Percentiles rank a stretch among this genome's conserved stretches.
phyloP scores from a whole-genome alignment of 2,329 filamentous ascomycete genomes.

The Fusarium bulbicola region DNA sequence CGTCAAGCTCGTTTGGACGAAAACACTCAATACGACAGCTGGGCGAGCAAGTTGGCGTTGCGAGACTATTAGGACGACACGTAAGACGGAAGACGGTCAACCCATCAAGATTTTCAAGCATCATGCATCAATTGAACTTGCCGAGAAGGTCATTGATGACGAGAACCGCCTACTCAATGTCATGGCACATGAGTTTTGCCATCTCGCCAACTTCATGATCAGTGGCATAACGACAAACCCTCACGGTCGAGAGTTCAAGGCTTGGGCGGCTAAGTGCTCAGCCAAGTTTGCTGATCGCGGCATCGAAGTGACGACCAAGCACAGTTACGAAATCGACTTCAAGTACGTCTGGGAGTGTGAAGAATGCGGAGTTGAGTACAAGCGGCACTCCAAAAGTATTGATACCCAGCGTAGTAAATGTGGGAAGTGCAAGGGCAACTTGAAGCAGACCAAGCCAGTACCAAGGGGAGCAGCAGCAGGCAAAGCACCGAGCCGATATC shows the following conservation, averaged over 20 bases:
- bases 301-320: conserved; percentile 87
- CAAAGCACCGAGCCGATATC: conserved; percentile 53
- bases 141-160: conserved; percentile 85
- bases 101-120: conserved; percentile 52
- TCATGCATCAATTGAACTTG: conserved; percentile 86
- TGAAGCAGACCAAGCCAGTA: conserved; percentile 82
- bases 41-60: conserved; percentile 78
- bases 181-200: conserved; percentile 96
- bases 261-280: conserved; percentile 70
- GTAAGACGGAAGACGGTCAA: conserved; percentile 37
- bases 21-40: conserved; percentile 81
- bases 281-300: conserved; percentile 67
- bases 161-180: conserved; percentile 84
- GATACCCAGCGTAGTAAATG: conserved; percentile 77
- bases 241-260: conserved; percentile 86
- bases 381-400: conserved; percentile 87
- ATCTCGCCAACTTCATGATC: conserved; percentile 92
- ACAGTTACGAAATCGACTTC: conserved; percentile 89
- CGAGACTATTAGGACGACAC: conserved; percentile 58
- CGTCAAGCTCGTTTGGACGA: conserved; percentile 76
- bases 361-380: conserved; percentile 75
- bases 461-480: conserved; percentile 53
- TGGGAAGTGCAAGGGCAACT: conserved; percentile 73
- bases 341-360: conserved; percentile 89
- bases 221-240: conserved; percentile 77